These are phyloP conservation scores for Cornus suecica DNA, from an alignment of 148 eudicot species.

Conservation along the genomic window DNA sequence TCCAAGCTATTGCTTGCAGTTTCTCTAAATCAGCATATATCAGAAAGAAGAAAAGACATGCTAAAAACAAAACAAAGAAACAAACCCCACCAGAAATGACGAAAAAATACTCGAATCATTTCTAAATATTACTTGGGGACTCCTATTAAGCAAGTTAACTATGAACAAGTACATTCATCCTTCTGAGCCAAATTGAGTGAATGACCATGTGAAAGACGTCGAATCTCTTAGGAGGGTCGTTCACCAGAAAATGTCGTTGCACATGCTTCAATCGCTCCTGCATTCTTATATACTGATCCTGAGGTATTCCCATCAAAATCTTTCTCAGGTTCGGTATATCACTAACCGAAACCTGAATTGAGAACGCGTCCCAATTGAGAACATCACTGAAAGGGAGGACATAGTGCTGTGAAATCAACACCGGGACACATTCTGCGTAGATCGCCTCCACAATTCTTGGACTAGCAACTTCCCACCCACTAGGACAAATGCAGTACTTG, in stretches of 20 bases:
- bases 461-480: slow-evolving; percentile 88
- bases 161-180: no score
- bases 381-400: slow-evolving; percentile 80
- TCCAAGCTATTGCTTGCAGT: no score
- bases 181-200: slow-evolving; percentile 67
- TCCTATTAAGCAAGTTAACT: no score
- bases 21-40: no score
- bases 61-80: no score
- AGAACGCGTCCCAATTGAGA: slow-evolving; percentile 67
- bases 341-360: slow-evolving; percentile 46
- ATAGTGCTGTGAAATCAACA: slow-evolving; percentile 66
- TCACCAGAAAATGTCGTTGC: slow-evolving; percentile 47
- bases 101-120: no score
- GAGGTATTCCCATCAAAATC: slow-evolving; percentile 41
- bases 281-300: slow-evolving; percentile 34
- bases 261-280: slow-evolving; percentile 46
- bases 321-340: slow-evolving; percentile 61
- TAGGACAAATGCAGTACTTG: slow-evolving; percentile 78
- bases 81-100: no score
- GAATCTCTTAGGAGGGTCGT: slow-evolving; percentile 36
- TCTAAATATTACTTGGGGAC: no score
- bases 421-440: slow-evolving; percentile 75
- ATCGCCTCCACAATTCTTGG: slow-evolving; percentile 86
- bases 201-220: slow-evolving; percentile 55
- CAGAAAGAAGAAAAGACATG: no score